Evolutionary conservation across 2,329 filamentous ascomycete species (phyloP), one percentile per base, ranked within the genome.

Genomic region (Fusarium acutatum): DNA sequence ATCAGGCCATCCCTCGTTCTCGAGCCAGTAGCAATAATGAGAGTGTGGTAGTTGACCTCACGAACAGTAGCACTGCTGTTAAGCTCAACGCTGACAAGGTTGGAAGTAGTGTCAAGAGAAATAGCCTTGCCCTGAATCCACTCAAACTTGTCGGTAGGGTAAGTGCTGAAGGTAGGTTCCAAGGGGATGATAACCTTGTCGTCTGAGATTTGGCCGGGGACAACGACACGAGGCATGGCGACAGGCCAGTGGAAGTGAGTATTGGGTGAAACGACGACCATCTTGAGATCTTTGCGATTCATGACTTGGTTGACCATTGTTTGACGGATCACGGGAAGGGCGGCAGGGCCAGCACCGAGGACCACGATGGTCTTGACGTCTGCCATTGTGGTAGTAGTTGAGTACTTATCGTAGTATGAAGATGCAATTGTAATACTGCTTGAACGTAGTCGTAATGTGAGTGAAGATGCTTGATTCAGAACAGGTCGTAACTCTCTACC

Each of bases 11-110:
- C 83, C 28, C 75, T 80, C 37, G 83, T 82, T 34, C 81, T 80
- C 7, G 86, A 80, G 13, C 89, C 89, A 6, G 89, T 91, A 15
- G 88, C 88, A 47, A 91, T 80, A 67, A 91, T 76, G 18, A 90
- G 81, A 28, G 84, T 84, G 71, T 89, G 84, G 75, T 90, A 91
- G 26, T 68, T 67, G 61, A 89, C 76, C 17, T 79, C 79, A 11
- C 81, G 79, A n/a, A 75, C 73, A 10, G 67, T 76, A 15, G 72
- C 56, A 12, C 80, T 82, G 9, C 78, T 81, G 49, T 79, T 80
- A 37, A 81, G 78, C 28, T 79, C 71, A 20, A 89, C 81, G 4
- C 77, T 78, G 30, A 90, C 84, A 1, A 78, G 81, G 69, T 86
- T 87, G 50, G 69, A 69, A 6, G 79, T 79, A 0, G 84, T 79